These are phyloP conservation scores for Rosa multiflora DNA, from an alignment of 306 rosid species.

Conservation along the genomic window DNA sequence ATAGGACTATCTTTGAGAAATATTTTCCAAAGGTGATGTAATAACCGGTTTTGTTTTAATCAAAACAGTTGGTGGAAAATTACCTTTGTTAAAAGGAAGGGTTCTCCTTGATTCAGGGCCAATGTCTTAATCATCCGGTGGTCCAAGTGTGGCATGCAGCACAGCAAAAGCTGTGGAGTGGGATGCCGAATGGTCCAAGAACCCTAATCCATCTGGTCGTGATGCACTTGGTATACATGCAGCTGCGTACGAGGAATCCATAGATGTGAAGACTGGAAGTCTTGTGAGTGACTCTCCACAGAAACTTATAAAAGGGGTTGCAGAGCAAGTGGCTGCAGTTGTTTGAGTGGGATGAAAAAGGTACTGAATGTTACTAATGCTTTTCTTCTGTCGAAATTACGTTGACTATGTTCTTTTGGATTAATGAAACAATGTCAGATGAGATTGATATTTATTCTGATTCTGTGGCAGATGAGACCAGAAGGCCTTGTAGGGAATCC, in stretches of 20 bases:
- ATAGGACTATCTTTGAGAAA: too few relatives aligned
- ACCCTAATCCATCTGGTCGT: slow-evolving; percentile 97
- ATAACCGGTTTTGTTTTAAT: too few relatives aligned
- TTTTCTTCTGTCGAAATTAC: too few relatives aligned
- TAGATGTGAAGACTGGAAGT: slow-evolving; percentile 19
- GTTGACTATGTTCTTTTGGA: too few relatives aligned
- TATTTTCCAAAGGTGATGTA: too few relatives aligned
- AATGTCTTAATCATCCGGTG: too few relatives aligned
- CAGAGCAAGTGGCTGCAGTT: slow-evolving; percentile 30
- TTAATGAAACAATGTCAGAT: too few relatives aligned
- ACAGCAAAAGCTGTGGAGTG: slow-evolving; percentile 98
- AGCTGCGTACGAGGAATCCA: slow-evolving; percentile 34
- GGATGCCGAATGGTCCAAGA: slow-evolving; percentile 90
- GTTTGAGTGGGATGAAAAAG: not conserved
- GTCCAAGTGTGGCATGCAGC: too few relatives aligned
- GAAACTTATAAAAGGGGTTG: slow-evolving; percentile 22
- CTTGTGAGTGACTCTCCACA: slow-evolving; percentile 34
- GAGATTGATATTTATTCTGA: not conserved
- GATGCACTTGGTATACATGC: slow-evolving; percentile 93
- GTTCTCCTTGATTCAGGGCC: too few relatives aligned
- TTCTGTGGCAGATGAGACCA: not conserved
- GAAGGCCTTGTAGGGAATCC: not conserved
- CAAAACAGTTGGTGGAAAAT: too few relatives aligned
- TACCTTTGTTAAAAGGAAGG: too few relatives aligned
- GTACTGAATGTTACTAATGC: too few relatives aligned